Conservation (phyloP, 176 grass and related monocot genomes). For the Oryza glaberrima region DNA sequence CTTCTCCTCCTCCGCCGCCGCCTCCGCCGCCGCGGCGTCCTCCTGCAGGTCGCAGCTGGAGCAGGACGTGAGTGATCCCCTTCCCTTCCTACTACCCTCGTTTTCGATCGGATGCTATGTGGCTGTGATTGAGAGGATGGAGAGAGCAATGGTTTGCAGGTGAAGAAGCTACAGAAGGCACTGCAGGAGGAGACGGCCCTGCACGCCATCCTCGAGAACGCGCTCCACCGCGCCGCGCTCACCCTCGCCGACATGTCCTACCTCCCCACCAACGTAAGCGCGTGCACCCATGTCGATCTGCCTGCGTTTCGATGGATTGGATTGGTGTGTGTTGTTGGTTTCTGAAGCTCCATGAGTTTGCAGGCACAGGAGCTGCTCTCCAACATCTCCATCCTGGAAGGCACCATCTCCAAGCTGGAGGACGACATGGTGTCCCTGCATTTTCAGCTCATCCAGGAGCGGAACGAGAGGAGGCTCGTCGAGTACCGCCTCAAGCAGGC, state of each 20-base stretch:
- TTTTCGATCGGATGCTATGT: not conserved
- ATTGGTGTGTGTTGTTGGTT: not conserved
- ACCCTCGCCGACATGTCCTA: constrained; percentile 76
- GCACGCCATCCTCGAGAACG: constrained; percentile 76
- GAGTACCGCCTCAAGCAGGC: constrained; percentile 77
- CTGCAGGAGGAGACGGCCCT: constrained; percentile 83
- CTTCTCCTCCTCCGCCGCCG: constrained; percentile 11
- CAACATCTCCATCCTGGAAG: constrained; percentile 70
- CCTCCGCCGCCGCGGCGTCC: too few relatives aligned
- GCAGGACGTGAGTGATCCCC: constrained; percentile 59
- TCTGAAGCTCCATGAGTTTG: too few relatives aligned
- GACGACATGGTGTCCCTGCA: constrained; percentile 86
- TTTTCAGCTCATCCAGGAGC: constrained; percentile 95
- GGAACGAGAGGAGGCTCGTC: constrained; percentile 84
- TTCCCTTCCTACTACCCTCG: not conserved
- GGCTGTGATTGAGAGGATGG: too few relatives aligned
- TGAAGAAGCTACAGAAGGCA: constrained; percentile 61
- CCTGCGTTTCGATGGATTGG: not conserved
- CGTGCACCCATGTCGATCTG: not conserved
- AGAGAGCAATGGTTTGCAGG: constrained; percentile 40
- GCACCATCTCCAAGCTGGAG: constrained; percentile 65
- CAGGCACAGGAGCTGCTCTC: constrained; percentile 88
- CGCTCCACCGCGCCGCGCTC: constrained; percentile 73
- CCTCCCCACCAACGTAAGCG: constrained; percentile 74
- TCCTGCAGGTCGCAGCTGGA: constrained; percentile 69